Base-by-base conservation (phyloP, 2,329 filamentous ascomycete species). In the Trichoderma gracile region DNA sequence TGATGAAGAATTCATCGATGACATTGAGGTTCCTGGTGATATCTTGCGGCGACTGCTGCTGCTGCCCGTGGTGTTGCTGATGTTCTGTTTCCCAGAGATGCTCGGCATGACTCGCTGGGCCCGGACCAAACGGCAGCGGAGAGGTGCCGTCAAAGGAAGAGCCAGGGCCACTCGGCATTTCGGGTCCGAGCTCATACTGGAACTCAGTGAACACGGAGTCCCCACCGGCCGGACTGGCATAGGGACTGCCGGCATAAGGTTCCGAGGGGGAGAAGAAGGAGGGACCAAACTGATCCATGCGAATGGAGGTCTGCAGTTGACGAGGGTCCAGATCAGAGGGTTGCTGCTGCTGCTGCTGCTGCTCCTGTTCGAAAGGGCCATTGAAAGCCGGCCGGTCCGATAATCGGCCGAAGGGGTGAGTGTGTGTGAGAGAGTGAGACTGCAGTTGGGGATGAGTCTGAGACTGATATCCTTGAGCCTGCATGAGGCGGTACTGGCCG, bases 1-100 rank as follows among this genome's bases (percentile, higher is more conserved):
- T 73, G 54, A 74, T 70, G 63, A 78, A 76, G 65, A 78, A 77
- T 19, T 77, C 74, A 17, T 78, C 75, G 43, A 77, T 75, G 2
- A 61, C 56, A 14, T 46, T 52, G 19, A 57, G 19, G 23, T 40
- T 64, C 30, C 30, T 42, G 40, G 19, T 15, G 14, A 33, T 19
- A 1, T 43, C 52, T 25, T 62, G 58, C 6, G 52, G 14, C 6
- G 55, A 19, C 50, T 25, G 27, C 14, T 58, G 38, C 46, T 46
- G 25, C 19, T 46, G 40, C n/a, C 50, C 38, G 25, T 46, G 25
- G 6, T 40, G 40, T 15, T 60, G 55, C 10, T 53, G 63, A n/a
- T 3, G n/a, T 15, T 56, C 40, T 7, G 59, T 14, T 3, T 3
- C 49, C 63, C 56, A 60, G 43, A 53, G 54, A 19, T 33, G 42